These are phyloP conservation scores for Colletotrichum sp. DNA, from an alignment of 2,329 filamentous ascomycete genomes.

Conservation along the genomic window DNA sequence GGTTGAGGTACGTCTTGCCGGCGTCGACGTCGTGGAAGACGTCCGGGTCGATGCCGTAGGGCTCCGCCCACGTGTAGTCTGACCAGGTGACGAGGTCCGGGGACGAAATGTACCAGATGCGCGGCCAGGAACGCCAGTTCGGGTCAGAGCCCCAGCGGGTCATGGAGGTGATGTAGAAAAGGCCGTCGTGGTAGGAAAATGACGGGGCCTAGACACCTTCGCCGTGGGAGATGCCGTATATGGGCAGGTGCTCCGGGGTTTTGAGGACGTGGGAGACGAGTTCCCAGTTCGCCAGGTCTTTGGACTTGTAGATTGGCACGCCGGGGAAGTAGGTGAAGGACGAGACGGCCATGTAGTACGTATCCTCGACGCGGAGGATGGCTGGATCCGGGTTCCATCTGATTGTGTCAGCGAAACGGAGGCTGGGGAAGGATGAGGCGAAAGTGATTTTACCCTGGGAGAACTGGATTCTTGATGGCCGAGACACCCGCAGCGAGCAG, in stretches of 20 bases:
- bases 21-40: slow-evolving; percentile 20
- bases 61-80: slow-evolving; percentile 8
- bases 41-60: slow-evolving; percentile 15
- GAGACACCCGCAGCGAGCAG: slow-evolving; percentile 1
- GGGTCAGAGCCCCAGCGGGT: slow-evolving; percentile 38
- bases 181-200: slow-evolving; percentile 29
- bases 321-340: slow-evolving; percentile 59
- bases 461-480: slow-evolving; percentile 14
- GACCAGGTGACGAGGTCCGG: slow-evolving; percentile 27
- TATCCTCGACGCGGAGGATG: slow-evolving; percentile 2
- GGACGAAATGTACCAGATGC: slow-evolving; percentile 27
- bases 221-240: neutral
- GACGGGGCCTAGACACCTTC: slow-evolving; percentile 15
- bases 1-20: slow-evolving; percentile 22
- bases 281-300: slow-evolving; percentile 25
- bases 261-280: slow-evolving; percentile 3
- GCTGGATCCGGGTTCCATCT: slow-evolving; percentile 18
- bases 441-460: neutral
- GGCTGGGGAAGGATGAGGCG: neutral
- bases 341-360: slow-evolving; percentile 1
- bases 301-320: slow-evolving; percentile 42
- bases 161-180: slow-evolving; percentile 33
- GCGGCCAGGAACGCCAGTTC: slow-evolving; percentile 40
- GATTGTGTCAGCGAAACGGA: neutral
- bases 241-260: neutral